Conservation (phyloP, 2,329 filamentous ascomycete genomes). For the Scedosporium apiospermum region DNA sequence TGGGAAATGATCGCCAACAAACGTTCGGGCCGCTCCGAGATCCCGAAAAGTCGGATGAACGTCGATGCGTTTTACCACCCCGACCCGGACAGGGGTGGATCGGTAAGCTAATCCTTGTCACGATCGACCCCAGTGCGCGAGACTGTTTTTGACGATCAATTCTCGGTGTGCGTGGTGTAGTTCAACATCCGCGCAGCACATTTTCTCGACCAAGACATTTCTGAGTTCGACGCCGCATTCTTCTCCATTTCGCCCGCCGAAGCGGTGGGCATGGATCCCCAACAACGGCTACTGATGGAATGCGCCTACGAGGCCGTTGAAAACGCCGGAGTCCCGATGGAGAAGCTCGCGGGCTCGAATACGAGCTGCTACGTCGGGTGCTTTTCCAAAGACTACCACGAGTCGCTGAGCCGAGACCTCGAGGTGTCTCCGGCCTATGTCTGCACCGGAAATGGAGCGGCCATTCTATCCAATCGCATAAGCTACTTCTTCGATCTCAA, state of each 20-base stretch:
- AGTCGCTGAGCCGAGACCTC: not conserved
- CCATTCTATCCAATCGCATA: slow-evolving; percentile 19
- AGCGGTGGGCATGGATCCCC: slow-evolving; percentile 18
- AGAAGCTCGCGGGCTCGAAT: not conserved
- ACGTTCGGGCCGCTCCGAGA: slow-evolving; percentile 25
- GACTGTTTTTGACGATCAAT: too few species aligned
- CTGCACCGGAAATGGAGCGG: not conserved
- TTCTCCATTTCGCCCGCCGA: slow-evolving; percentile 18
- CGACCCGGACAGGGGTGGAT: not conserved
- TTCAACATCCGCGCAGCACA: not conserved
- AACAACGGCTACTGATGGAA: slow-evolving; percentile 20
- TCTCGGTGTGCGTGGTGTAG: not conserved
- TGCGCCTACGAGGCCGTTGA: slow-evolving; percentile 14
- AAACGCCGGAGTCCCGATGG: slow-evolving; percentile 5
- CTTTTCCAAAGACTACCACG: slow-evolving; percentile 9
- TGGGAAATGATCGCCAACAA: slow-evolving; percentile 24
- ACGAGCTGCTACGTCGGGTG: slow-evolving; percentile 9
- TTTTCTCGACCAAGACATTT: slow-evolving; percentile 10
- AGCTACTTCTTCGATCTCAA: slow-evolving; percentile 22
- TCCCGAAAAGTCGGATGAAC: slow-evolving; percentile 36
- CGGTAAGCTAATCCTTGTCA: not conserved
- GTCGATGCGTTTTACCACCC: slow-evolving; percentile 27
- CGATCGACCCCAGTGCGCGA: too few species aligned
- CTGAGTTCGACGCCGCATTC: slow-evolving; percentile 19
- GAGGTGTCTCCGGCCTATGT: slow-evolving; percentile 12